A percentile compares a stretch with the other conserved stretches of the same genome.
phyloP scores from a whole-genome alignment of 2,329 filamentous ascomycete genomes.

The Penicillium paneum region DNA sequence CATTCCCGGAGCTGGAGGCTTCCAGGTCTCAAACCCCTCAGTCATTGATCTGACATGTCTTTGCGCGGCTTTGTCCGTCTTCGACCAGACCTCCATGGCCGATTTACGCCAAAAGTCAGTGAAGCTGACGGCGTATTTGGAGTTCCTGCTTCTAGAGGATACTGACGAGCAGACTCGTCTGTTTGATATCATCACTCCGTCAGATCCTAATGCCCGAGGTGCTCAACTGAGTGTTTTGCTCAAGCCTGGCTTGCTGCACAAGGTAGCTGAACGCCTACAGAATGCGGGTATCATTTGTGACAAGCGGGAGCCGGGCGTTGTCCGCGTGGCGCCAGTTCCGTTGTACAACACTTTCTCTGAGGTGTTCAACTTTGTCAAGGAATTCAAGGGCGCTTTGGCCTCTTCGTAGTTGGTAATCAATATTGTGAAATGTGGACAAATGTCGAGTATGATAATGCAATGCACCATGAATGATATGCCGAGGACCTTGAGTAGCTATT shows the following conservation, averaged over 20 bases:
- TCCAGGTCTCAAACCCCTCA: slow-evolving; percentile 75
- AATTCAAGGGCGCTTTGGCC: slow-evolving; percentile 32
- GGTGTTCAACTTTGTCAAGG: slow-evolving; percentile 56
- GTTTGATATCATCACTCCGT: slow-evolving; percentile 66
- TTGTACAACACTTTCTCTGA: slow-evolving; percentile 79
- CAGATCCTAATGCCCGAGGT: slow-evolving; percentile 63
- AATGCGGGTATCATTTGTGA: slow-evolving; percentile 73
- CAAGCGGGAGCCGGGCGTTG: slow-evolving; percentile 77
- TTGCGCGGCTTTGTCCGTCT: slow-evolving; percentile 67
- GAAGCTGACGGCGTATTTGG: slow-evolving; percentile 70
- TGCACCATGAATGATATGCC: neutral
- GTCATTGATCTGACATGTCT: slow-evolving; percentile 72
- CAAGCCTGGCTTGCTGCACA: slow-evolving; percentile 67
- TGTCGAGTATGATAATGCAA: neutral
- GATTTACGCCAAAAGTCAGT: slow-evolving; percentile 67
- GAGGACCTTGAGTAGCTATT: neutral
- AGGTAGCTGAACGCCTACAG: slow-evolving; percentile 62
- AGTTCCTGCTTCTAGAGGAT: slow-evolving; percentile 56
- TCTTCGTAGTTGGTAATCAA: slow-evolving; percentile 3
- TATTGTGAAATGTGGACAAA: neutral
- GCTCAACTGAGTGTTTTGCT: slow-evolving; percentile 75
- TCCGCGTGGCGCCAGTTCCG: slow-evolving; percentile 76
- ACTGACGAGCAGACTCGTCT: slow-evolving; percentile 37
- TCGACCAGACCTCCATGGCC: slow-evolving; percentile 66
- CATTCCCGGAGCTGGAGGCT: slow-evolving; percentile 73